Conservation (phyloP, 192 early-diverging fungal genomes). For the Coemansia sp. region DNA sequence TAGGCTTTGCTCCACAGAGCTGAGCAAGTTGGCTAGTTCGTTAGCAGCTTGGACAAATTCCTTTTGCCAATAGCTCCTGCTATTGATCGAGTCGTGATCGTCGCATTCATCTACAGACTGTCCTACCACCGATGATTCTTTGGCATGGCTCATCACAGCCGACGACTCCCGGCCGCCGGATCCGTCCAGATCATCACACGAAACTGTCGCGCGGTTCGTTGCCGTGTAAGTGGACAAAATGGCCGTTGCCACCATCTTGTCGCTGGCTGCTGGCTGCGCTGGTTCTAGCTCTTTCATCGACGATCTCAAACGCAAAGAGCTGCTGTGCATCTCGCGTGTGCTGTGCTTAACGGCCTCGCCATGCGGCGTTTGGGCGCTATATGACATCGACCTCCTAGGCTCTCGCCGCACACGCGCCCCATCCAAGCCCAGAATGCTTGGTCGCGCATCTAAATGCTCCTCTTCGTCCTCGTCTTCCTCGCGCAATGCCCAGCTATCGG, state of each 20-base stretch:
- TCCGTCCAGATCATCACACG: not conserved
- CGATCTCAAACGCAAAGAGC: not conserved
- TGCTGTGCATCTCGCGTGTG: conserved; percentile 10
- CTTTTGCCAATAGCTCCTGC: conserved; percentile 18
- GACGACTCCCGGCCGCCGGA: not conserved
- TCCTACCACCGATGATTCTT: not conserved
- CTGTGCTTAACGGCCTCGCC: conserved; percentile 21
- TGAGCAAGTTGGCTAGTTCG: conserved; percentile 23
- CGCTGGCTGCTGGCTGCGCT: not conserved
- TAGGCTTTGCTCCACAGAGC: conserved; percentile 11
- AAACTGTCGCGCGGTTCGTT: not conserved
- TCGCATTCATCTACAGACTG: not conserved
- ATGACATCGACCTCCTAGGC: conserved; percentile 44
- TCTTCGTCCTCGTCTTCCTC: conserved; percentile 47
- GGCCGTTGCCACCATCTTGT: not conserved
- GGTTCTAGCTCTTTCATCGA: not conserved
- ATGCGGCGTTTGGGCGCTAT: conserved; percentile 29
- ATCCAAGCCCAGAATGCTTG: conserved; percentile 7
- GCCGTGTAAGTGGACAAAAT: not conserved
- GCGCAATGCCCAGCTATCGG: conserved; percentile 34
- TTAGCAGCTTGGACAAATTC: conserved; percentile 20
- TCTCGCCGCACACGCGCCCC: conserved; percentile 10
- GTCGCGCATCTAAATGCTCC: not conserved
- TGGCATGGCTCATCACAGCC: not conserved
- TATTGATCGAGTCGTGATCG: not conserved